Percentiles rank a stretch among this genome's conserved stretches.
phyloP scores from a whole-genome alignment of 768 basidiomycete species.

The Coprinopsis sp. region DNA sequence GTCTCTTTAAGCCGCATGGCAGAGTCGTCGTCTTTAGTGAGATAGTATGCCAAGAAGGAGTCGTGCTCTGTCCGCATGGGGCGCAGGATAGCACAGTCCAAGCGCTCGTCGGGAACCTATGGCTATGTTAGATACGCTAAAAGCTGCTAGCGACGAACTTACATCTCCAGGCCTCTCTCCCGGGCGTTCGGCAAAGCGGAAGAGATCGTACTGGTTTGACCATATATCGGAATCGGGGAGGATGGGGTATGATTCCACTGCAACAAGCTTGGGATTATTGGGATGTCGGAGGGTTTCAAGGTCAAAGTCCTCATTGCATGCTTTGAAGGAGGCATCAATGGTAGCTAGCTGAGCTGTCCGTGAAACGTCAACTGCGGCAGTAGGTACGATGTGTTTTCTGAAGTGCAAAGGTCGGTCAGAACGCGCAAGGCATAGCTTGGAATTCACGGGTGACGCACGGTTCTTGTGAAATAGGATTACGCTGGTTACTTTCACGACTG shows the following conservation, averaged over 20 bases:
- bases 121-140: background rate
- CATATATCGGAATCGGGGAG: conserved; percentile 83
- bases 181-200: conserved; percentile 80
- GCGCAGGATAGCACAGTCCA: conserved; percentile 82
- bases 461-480: conserved; percentile 44
- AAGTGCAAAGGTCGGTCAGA: conserved; percentile 2
- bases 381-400: conserved; percentile 43
- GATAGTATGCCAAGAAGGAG: conserved; percentile 82
- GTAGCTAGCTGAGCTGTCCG: conserved; percentile 68
- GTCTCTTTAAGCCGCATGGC: conserved; percentile 62
- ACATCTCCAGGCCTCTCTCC: conserved; percentile 75
- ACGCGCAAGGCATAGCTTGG: background rate
- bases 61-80: conserved; percentile 88
- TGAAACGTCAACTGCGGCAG: conserved; percentile 63
- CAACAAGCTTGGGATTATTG: conserved; percentile 68
- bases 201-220: conserved; percentile 86
- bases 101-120: conserved; percentile 70
- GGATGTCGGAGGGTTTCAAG: conserved; percentile 65
- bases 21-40: conserved; percentile 70
- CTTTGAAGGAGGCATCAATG: conserved; percentile 73
- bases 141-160: conserved; percentile 17
- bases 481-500: conserved; percentile 50
- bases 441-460: conserved; percentile 36
- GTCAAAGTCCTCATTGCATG: conserved; percentile 57
- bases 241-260: conserved; percentile 78